phyloP scores from a whole-genome alignment of 108 stramenopile genomes.

The Skeletonema menzelii region DNA sequence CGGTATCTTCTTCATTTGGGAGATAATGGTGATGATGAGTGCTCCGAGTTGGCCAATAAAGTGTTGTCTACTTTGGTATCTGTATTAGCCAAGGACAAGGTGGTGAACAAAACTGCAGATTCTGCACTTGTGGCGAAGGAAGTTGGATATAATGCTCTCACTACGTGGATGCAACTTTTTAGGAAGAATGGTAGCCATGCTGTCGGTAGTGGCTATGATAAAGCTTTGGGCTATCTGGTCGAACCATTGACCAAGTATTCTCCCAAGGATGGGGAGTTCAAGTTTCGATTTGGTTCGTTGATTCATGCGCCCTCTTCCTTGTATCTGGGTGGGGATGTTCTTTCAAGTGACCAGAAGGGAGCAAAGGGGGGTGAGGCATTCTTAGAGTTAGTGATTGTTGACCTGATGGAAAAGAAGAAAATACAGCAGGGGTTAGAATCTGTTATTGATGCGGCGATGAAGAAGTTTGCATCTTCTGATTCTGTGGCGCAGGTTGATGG shows the following conservation, averaged over 20 bases:
- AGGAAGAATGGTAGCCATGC: slow-evolving; percentile 17
- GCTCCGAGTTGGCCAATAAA: slow-evolving; percentile 13
- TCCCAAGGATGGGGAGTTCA: slow-evolving; percentile 56
- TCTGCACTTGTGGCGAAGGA: slow-evolving; percentile 26
- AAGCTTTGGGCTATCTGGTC: slow-evolving; percentile 50
- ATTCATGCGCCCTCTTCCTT: slow-evolving; percentile 15
- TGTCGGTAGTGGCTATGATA: slow-evolving; percentile 44
- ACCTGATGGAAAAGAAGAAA: slow-evolving; percentile 41
- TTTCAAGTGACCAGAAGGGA: slow-evolving; percentile 16
- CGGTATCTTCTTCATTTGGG: slow-evolving; percentile 3
- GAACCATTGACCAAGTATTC: slow-evolving; percentile 54
- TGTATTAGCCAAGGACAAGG: slow-evolving; percentile 53
- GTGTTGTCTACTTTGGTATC: slow-evolving; percentile 20
- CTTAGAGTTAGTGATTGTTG: slow-evolving; percentile 26
- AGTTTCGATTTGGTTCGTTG: slow-evolving; percentile 52
- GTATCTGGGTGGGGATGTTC: slow-evolving; percentile 11
- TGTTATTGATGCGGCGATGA: slow-evolving; percentile 60
- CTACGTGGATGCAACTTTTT: slow-evolving; percentile 62
- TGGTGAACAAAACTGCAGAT: slow-evolving; percentile 6
- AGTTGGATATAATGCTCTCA: slow-evolving; percentile 48
- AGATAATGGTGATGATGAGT: background rate
- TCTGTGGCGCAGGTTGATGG: slow-evolving; percentile 72
- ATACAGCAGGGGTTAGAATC: slow-evolving; percentile 53
- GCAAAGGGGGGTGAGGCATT: slow-evolving; percentile 28
- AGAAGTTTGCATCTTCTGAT: slow-evolving; percentile 60